These are phyloP conservation scores for Botrytis fragariae DNA, from an alignment of 2,329 filamentous ascomycete genomes.

Conservation along the genomic window DNA sequence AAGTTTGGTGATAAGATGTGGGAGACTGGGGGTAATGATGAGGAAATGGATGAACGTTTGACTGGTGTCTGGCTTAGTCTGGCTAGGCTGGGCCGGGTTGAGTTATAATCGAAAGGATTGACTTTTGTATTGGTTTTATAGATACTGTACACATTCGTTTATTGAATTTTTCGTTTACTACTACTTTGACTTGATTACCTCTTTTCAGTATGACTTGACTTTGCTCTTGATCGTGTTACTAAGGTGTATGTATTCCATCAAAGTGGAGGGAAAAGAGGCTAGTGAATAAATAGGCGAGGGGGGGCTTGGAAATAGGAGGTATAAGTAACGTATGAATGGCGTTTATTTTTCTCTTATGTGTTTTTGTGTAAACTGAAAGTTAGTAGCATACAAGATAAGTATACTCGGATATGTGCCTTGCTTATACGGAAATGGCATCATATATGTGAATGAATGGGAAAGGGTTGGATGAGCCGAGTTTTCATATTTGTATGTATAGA, in stretches of 20 bases:
- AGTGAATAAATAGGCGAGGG: not conserved
- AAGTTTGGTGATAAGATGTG: too few species aligned
- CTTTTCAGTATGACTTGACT: not conserved
- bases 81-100: not conserved
- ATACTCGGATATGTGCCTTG: not conserved
- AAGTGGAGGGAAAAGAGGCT: not conserved
- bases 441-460: not conserved
- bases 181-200: not conserved
- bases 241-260: not conserved
- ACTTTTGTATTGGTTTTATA: not conserved
- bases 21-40: too few species aligned
- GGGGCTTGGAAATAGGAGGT: not conserved
- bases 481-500: not conserved
- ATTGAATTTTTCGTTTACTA: not conserved
- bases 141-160: constrained; percentile 7
- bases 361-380: not conserved
- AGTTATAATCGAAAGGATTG: not conserved
- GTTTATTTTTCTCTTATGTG: not conserved
- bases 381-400: not conserved
- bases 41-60: not conserved
- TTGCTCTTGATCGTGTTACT: not conserved
- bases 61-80: not conserved
- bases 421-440: not conserved
- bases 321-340: not conserved
- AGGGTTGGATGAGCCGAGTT: not conserved